Conservation (phyloP, 768 basidiomycete species). For the Leccinum arenicola region DNA sequence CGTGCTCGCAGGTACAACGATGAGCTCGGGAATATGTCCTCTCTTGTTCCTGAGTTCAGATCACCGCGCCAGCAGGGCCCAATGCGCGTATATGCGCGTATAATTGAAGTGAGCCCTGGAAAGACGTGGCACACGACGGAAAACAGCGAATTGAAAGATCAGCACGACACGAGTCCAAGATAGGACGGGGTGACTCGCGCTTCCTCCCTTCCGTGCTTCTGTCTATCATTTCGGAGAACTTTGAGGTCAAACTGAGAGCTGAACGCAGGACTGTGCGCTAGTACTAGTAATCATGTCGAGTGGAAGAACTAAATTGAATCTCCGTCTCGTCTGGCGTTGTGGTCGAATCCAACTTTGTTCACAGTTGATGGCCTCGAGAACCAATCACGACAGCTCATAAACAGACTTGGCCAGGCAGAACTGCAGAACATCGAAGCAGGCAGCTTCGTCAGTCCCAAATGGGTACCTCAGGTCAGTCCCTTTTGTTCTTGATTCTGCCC, state of each 20-base stretch:
- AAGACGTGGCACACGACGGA: neutral
- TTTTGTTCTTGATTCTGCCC: neutral
- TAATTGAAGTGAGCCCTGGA: neutral
- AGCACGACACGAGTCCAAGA: too few species aligned
- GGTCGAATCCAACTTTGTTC: conserved; percentile 23
- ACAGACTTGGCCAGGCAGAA: conserved; percentile 68
- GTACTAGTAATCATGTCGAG: too few species aligned
- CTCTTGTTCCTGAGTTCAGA: conserved; percentile 49
- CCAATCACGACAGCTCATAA: conserved; percentile 74
- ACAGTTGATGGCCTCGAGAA: conserved; percentile 92
- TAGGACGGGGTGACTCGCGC: too few species aligned
- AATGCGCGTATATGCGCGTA: too few species aligned
- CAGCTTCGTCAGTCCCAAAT: conserved; percentile 90
- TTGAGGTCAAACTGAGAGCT: too few species aligned
- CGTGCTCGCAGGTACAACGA: conserved; percentile 42
- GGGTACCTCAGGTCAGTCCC: conserved; percentile 75
- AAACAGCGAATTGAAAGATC: too few species aligned
- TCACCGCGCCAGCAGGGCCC: neutral
- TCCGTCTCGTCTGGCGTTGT: too few species aligned
- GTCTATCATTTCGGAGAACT: too few species aligned
- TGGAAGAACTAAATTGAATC: too few species aligned
- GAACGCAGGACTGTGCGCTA: too few species aligned
- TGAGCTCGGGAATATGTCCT: conserved; percentile 63
- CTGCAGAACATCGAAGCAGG: conserved; percentile 74
- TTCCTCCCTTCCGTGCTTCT: too few species aligned